A percentile compares a stretch with the other conserved stretches of the same genome.
These are phyloP conservation scores for Camellia lanceoleosa DNA, from an alignment of 148 eudicot species.

Conservation along the genomic window DNA sequence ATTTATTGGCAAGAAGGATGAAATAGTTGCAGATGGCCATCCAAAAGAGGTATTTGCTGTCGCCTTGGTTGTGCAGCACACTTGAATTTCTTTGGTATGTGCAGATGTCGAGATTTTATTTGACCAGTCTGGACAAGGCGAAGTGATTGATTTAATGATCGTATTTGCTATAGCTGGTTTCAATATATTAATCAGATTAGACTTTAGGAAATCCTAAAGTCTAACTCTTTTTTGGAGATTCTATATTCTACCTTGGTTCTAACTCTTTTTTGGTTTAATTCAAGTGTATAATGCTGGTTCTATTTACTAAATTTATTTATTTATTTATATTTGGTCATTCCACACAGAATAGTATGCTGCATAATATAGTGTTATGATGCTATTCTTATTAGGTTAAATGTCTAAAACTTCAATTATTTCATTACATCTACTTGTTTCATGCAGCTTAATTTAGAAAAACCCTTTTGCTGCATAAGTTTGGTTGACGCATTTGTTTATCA, in stretches of 20 bases:
- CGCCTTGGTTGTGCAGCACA: slow-evolving; percentile 9
- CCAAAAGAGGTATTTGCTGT: slow-evolving; percentile 36
- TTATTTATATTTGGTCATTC: no score
- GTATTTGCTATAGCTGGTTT: background rate
- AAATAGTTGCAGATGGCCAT: slow-evolving; percentile 23
- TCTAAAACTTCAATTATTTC: no score
- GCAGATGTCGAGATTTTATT: background rate
- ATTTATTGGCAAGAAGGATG: slow-evolving; percentile 25
- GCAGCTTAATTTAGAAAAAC: no score
- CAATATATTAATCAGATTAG: background rate
- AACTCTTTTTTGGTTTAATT: background rate
- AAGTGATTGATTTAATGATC: background rate
- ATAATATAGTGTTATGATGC: no score
- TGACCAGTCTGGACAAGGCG: background rate
- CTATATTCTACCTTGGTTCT: background rate
- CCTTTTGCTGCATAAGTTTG: no score
- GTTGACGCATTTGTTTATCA: no score
- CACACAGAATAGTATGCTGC: no score
- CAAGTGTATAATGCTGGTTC: background rate
- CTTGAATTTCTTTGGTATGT: background rate
- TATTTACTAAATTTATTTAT: no score
- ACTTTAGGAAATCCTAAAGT: background rate
- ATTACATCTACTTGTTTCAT: no score
- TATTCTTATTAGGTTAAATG: no score
- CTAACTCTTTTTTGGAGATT: background rate